phyloP scores from a whole-genome alignment of 2,329 filamentous ascomycete species.

The Neofusicoccum umdonicola region DNA sequence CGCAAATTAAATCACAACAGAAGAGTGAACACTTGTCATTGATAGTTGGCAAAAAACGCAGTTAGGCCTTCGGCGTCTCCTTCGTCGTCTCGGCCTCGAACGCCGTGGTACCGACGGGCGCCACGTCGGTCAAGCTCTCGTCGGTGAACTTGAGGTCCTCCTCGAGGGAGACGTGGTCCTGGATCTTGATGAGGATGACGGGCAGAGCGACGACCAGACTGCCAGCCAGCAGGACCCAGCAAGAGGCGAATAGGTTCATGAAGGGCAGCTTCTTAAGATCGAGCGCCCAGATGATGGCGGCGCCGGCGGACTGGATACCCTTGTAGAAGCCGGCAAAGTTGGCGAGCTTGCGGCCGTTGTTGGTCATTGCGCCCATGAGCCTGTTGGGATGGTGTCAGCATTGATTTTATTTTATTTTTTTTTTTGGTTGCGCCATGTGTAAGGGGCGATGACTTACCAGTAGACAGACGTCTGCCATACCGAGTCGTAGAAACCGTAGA shows the following conservation, averaged over 20 bases:
- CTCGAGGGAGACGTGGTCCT: conserved; percentile 76
- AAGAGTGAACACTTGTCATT: too few relatives aligned
- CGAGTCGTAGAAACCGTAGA: conserved; percentile 86
- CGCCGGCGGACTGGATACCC: conserved; percentile 83
- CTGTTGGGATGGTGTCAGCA: conserved; percentile 36
- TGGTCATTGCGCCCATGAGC: conserved; percentile 91
- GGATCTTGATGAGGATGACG: conserved; percentile 74
- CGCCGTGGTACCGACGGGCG: conserved; percentile 22
- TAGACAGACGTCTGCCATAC: conserved; percentile 88
- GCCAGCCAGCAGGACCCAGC: conserved; percentile 74
- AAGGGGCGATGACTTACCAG: conserved; percentile 56
- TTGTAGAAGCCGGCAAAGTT: conserved; percentile 93
- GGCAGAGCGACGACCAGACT: conserved; percentile 75
- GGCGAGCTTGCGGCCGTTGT: conserved; percentile 87
- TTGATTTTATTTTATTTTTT: not conserved
- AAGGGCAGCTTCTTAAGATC: conserved; percentile 61
- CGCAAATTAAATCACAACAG: too few relatives aligned
- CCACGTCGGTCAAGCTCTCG: conserved; percentile 73
- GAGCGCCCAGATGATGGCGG: conserved; percentile 71
- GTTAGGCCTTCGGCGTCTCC: too few relatives aligned
- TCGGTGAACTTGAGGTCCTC: conserved; percentile 83
- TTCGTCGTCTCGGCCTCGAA: conserved; percentile 24
- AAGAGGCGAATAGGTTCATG: conserved; percentile 69
- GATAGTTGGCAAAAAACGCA: too few relatives aligned
- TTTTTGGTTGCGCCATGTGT: not conserved